Conservation (phyloP, 2,329 filamentous ascomycete genomes). For the Hypoxylon sp. region DNA sequence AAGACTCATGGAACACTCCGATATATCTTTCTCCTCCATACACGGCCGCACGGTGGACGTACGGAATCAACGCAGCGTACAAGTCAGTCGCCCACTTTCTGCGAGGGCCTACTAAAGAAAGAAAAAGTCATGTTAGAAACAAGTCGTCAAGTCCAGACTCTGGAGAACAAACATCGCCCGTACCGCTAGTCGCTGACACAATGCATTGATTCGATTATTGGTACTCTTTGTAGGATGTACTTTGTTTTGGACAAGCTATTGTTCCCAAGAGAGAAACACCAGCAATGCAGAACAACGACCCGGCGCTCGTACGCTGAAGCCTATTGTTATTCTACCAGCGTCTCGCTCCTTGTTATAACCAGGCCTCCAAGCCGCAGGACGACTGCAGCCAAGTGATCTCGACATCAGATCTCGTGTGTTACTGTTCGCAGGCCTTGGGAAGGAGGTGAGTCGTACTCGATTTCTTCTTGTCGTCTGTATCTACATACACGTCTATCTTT, state of each 20-base stretch:
- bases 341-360: no score
- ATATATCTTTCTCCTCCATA: not conserved
- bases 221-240: not conserved
- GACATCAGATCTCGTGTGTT: no score
- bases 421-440: no score
- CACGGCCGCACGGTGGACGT: no score
- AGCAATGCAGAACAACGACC: not conserved
- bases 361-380: not conserved
- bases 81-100: not conserved
- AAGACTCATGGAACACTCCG: not conserved
- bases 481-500: no score
- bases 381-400: not conserved
- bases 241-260: not conserved
- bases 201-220: not conserved
- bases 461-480: no score
- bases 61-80: no score
- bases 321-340: no score
- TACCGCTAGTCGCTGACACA: not conserved
- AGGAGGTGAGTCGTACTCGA: no score
- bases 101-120: not conserved
- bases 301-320: not conserved
- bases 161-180: not conserved
- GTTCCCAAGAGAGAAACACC: not conserved
- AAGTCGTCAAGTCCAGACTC: not conserved
- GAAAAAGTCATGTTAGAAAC: not conserved